Base-by-base conservation (phyloP, 805 yeast species). In the Diddensiella transvaalensis region DNA sequence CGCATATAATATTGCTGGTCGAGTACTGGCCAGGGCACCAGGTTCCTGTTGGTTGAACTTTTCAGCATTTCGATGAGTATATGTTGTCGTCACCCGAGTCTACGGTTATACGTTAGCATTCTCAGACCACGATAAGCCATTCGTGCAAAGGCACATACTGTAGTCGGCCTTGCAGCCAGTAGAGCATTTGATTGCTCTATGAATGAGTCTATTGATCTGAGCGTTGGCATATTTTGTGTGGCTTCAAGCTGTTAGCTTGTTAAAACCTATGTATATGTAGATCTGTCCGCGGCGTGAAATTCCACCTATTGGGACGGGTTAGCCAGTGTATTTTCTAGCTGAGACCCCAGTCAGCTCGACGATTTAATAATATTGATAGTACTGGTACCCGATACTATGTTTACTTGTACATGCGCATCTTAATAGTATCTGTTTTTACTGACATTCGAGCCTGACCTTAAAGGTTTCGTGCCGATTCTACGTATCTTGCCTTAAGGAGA, bases 81-180 rank as follows among this genome's bases (percentile, higher is more conserved):
- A 74, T 5, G 71, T 60, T 19, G 72, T 57, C 1, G 66, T 46
- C 3, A 63, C 55, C 4, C 62, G 49, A 4, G 69, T 56, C 33
- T 55, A 17, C 4, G n/a, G n/a, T n/a, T n/a, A n/a, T n/a, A n/a
- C n/a, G n/a, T n/a, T n/a, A n/a, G n/a, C n/a, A n/a, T n/a, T n/a
- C n/a, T n/a, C n/a, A n/a, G n/a, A n/a, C n/a, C n/a, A n/a, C n/a
- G n/a, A n/a, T n/a, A n/a, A n/a, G n/a, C n/a, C n/a, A n/a, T n/a
- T n/a, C n/a, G n/a, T n/a, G n/a, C 8, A 15, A 11, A 35, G 18
- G 17, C 10, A 54, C 66, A 40, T 57, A 62, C 66, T 4, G 71
- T 59, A 3, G 60, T 61, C 2, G 79, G 79, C 42, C 74, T 66
- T 3, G 72, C 77, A 42, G 67, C 69, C 29, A 74, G 63, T 21